A percentile compares a stretch with the other conserved stretches of the same genome.
These are phyloP conservation scores for Selenicereus undatus DNA, from an alignment of 148 eudicot species.

Conservation along the genomic window DNA sequence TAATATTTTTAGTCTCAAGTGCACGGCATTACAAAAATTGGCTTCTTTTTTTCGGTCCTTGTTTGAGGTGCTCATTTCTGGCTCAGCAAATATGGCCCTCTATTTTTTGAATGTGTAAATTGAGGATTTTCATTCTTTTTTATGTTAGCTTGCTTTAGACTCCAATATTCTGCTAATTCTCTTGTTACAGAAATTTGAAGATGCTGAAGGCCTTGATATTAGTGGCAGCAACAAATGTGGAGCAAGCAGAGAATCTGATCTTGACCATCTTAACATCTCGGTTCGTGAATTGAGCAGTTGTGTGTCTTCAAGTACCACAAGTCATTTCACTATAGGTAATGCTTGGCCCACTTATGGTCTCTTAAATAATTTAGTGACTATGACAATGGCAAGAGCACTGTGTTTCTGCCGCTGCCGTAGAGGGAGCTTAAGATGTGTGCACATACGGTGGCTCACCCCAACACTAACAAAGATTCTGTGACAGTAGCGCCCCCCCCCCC, in stretches of 20 bases:
- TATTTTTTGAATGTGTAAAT: too few species aligned
- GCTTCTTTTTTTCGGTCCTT: too few species aligned
- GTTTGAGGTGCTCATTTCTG: too few species aligned
- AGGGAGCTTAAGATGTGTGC: too few species aligned
- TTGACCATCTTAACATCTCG: conserved; percentile 25
- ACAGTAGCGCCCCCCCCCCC: too few species aligned
- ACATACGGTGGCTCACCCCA: too few species aligned
- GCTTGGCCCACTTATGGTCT: not conserved
- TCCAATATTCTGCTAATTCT: not conserved
- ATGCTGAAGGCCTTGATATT: conserved; percentile 32
- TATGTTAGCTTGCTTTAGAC: not conserved
- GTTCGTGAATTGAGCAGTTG: conserved; percentile 60
- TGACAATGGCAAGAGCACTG: too few species aligned
- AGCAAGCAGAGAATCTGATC: conserved; percentile 30
- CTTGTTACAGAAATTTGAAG: conserved; percentile 42
- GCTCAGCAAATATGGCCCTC: not conserved
- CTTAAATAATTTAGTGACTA: too few species aligned
- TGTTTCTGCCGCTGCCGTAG: too few species aligned
- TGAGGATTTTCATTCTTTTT: not conserved
- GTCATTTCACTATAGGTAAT: conserved; percentile 29
- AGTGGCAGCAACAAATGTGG: conserved; percentile 28
- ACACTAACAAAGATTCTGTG: too few species aligned
- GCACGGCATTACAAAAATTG: not conserved
- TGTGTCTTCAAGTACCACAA: conserved; percentile 45
- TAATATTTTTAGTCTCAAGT: not conserved